Evolutionary conservation across 352 stramenopile species (phyloP), one percentile per base, ranked within the genome.

Genomic region (Phytophthora crassamura): DNA sequence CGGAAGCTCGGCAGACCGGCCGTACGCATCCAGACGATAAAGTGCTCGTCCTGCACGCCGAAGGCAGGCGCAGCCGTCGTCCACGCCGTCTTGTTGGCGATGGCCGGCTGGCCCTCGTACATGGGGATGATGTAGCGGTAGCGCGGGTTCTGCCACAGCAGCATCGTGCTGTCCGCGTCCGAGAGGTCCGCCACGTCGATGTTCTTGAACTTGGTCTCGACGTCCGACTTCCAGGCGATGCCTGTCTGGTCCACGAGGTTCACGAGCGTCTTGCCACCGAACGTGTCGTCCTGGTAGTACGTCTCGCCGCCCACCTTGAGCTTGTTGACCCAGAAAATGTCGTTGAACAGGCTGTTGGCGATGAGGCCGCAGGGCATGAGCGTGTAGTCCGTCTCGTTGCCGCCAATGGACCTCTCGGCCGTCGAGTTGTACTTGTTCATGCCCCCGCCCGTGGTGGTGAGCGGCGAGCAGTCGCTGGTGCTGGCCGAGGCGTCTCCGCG

Each of bases 21-120:
- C 15, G 94, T 98, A 35, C 97, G 86, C 98, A 99, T 99, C 98
- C 98, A 99, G 15, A 99, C 97, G 42, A 99, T 98, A 81, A 99
- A 99, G 78, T 99, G 98, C 78, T 99, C 98, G 77, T 99, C 97
- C 59, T 97, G 90, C 8, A 99, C 97, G 34, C 97, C 96, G 55
- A 74, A 94, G n/a, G 80, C 75, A 22, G 79, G 64, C 22, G 82
- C 70, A 11, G 46, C 36, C 5, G 74, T 85, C 15, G 87, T 95
- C 87, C 87, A 95, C 45, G 86, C 85, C 20, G 87, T 95, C 77
- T 86, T 80, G 65, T 95, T 95, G 11, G 80, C 67, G 45, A 88
- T 78, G 7, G 83, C 34, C 11, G 65, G 50, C 64, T 93, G 78
- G 8, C 74, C 74, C 14, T 69, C 48, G 66, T 79, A 78, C 74